Evolutionary conservation across 345 rosid genomes (phyloP), one percentile per base, ranked within the genome.

Genomic region (Brassica cretica): DNA sequence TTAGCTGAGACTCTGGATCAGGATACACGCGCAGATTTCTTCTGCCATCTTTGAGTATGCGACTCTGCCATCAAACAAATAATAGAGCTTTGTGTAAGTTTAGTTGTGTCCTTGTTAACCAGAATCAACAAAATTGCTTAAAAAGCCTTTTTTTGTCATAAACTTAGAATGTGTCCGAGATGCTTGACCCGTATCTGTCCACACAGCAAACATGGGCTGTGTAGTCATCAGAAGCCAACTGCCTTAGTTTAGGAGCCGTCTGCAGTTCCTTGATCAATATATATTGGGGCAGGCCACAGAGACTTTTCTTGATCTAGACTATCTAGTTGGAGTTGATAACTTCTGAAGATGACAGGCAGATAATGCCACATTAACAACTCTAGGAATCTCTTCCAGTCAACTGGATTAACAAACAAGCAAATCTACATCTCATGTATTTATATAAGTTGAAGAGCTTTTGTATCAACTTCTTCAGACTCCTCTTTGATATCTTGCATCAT

Each of bases 311-410:
- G 80, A n/a, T n/a, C n/a, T n/a, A n/a, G n/a, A n/a, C n/a, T n/a
- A 24, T 84, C 83, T 69, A 92, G 91, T 69, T 88, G 89, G 70
- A 73, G 86, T 75, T 93, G 91, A 73, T 90, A 95, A 69, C 83
- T 87, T 83, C 71, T 85, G 82, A 95, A 95, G 76, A 88, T 82
- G 63, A 90, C 98, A 98, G n/a, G n/a, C n/a, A n/a, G n/a, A n/a
- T n/a, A n/a, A n/a, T n/a, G n/a, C n/a, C n/a, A 95, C 97, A 93
- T 95, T 74, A 95, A 84, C 79, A 93, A 70, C 53, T 98, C 97
- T 66, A 95, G 84, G 83, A 92, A 92, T 85, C 98, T 87, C 87
- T 91, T 94, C 95, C 98, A 94, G 81, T 92, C 98, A 80, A 92
- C 80, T 94, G 98, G 80, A 97, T 93, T 79, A 93, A 82, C 84